Evolutionary conservation across 148 eudicot genomes (phyloP).

Genomic region (Rhododendron simsii): DNA sequence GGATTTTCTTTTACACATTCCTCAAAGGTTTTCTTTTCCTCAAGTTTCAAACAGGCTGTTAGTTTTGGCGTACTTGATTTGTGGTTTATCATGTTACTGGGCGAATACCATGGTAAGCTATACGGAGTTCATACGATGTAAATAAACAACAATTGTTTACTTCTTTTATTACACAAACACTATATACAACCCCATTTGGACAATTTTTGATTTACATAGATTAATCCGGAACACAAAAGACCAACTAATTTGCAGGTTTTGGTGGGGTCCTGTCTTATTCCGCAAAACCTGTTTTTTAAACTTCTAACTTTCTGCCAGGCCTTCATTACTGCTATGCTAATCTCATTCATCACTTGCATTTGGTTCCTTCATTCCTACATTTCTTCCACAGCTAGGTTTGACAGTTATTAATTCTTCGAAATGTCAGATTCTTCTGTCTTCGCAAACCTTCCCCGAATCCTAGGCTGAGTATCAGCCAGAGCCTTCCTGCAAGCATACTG

Average conservation of each 20-base stretch:
- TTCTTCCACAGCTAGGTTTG: slow-evolving; percentile 7
- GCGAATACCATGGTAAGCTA: background rate
- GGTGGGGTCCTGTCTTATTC: slow-evolving; percentile 16
- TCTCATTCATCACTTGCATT: slow-evolving; percentile 13
- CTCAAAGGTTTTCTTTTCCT: background rate
- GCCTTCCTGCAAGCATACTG: slow-evolving; percentile 99
- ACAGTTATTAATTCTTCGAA: slow-evolving; percentile 42
- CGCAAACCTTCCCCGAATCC: slow-evolving; percentile 93
- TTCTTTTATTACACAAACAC: slow-evolving; percentile 11
- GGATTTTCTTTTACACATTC: background rate
- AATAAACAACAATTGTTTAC: background rate
- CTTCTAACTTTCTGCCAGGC: background rate
- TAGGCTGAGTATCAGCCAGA: slow-evolving; percentile 92
- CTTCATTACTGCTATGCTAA: background rate
- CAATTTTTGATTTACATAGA: slow-evolving; percentile 4
- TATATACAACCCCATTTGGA: slow-evolving; percentile 4
- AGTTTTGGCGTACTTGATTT: background rate
- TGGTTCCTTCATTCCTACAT: slow-evolving; percentile 20
- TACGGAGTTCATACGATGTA: background rate
- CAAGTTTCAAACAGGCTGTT: background rate
- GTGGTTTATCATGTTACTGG: background rate
- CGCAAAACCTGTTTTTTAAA: slow-evolving; percentile 15
- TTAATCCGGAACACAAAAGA: slow-evolving; percentile 8
- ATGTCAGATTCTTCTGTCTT: slow-evolving; percentile 57
- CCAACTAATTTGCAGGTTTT: slow-evolving; percentile 5